Evolutionary conservation across 257 asterid species (phyloP).

Genomic region (Ophiorrhiza pumila): DNA sequence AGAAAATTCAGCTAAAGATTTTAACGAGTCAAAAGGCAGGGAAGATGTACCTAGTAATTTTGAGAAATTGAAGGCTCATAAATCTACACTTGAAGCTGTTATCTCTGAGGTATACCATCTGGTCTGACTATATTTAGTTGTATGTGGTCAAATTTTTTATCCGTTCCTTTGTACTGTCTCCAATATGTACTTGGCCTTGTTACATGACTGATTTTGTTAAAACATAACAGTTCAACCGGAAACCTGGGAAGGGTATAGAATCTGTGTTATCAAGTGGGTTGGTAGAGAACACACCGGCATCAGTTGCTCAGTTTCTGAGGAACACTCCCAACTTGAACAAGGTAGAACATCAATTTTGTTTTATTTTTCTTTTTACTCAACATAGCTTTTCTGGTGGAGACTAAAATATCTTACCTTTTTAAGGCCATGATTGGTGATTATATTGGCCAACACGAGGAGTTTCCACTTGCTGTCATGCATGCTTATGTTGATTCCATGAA

Average conservation of each 20-base stretch:
- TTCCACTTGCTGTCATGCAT: slow-evolving; percentile 97
- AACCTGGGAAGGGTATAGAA: slow-evolving; percentile 75
- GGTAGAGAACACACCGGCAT: slow-evolving; percentile 77
- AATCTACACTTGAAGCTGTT: slow-evolving; percentile 90
- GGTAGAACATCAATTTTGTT: slow-evolving; percentile 35
- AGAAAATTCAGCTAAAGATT: slow-evolving; percentile 49
- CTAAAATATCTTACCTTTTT: slow-evolving; percentile 31
- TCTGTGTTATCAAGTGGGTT: slow-evolving; percentile 70
- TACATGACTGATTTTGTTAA: slow-evolving; percentile 22
- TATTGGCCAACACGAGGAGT: slow-evolving; percentile 98
- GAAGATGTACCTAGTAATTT: slow-evolving; percentile 76
- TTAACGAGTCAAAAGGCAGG: slow-evolving; percentile 53
- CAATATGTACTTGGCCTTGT: slow-evolving; percentile 11
- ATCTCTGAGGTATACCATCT: slow-evolving; percentile 74
- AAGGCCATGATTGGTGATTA: slow-evolving; percentile 93
- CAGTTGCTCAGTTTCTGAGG: slow-evolving; percentile 84
- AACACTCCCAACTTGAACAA: slow-evolving; percentile 85
- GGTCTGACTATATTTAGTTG: slow-evolving; percentile 11
- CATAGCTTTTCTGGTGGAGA: slow-evolving; percentile 19
- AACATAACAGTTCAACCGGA: slow-evolving; percentile 71
- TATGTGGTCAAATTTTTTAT: slow-evolving; percentile 22
- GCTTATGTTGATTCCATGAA: slow-evolving; percentile 94
- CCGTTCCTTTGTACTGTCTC: neutral
- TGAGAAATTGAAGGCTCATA: slow-evolving; percentile 95
- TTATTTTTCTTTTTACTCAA: slow-evolving; percentile 9